Evolutionary conservation across 495 filamentous ascomycete genomes (phyloP).

Genomic region (Penicillium waksmanii): DNA sequence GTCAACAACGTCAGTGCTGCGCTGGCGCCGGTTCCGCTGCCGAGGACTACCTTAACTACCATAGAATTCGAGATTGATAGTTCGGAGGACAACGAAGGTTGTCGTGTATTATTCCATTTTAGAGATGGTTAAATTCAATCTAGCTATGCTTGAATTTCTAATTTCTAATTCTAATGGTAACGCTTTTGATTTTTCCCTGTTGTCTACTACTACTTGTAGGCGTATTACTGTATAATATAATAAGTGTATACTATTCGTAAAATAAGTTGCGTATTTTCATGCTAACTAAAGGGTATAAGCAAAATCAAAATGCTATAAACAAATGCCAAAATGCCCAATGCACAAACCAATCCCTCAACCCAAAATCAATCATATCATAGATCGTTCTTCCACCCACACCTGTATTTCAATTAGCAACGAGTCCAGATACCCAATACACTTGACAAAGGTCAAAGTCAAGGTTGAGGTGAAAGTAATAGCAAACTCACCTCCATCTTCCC

Average conservation of each 20-base stretch:
- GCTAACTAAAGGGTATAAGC: conserved; percentile 29
- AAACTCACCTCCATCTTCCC: conserved; percentile 92
- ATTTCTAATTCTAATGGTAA: too few relatives aligned
- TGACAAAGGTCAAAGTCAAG: background rate
- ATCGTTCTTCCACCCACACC: conserved; percentile 69
- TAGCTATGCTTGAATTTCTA: too few relatives aligned
- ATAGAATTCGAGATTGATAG: background rate
- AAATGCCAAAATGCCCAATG: conserved; percentile 9
- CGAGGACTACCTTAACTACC: background rate
- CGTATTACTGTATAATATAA: too few relatives aligned
- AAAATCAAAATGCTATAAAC: conserved; percentile 26
- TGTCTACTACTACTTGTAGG: too few relatives aligned
- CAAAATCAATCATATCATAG: conserved; percentile 30
- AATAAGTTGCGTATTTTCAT: conserved; percentile 7
- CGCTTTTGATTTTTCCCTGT: background rate
- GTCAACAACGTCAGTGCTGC: conserved; percentile 7
- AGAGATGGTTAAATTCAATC: too few relatives aligned
- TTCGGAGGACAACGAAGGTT: too few relatives aligned
- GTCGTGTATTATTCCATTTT: too few relatives aligned
- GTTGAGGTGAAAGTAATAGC: conserved; percentile 1
- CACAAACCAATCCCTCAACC: conserved; percentile 5
- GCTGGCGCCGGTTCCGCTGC: background rate
- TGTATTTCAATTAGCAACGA: conserved; percentile 32
- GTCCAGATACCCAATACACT: background rate
- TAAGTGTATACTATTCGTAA: background rate